Base-by-base conservation (phyloP, 345 rosid genomes). In the Anacardium occidentale region DNA sequence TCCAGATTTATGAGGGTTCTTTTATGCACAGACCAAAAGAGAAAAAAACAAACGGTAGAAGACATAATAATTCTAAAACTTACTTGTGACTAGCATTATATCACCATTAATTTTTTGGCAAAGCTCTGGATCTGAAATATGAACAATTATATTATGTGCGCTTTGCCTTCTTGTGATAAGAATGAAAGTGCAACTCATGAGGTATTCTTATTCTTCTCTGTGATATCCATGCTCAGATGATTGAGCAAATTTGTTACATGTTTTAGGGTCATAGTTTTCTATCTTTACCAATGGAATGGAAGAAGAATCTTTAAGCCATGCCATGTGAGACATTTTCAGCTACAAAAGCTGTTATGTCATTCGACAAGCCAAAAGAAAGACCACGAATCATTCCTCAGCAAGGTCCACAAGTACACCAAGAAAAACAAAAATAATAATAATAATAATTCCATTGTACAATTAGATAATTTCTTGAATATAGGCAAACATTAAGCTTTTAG, bases 321-420 rank as follows among this genome's bases (percentile, higher is more conserved):
- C 70, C 47, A 78, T 50, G 82, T 78, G 82, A 79, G 74, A 68
- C 76, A 57, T 47, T 64, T 57, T 34, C 37, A 40, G 65, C 64
- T 73, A 77, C 77, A 70, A 70, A 76, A 81, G 69, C 62, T 81
- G 81, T 74, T 66, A 29, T 62, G 75, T 75, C 82, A 54, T 13
- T 79, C 73, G 83, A 79, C 74, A 79, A 70, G 42, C 53, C 76
- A 68, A 72, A 62, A 64, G 62, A 80, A 76, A 60, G 57, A 26
- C 61, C 78, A 70, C 56, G 51, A 74, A 73, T 76, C 74, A 78
- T 76, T 68, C 60, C 61, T 68, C 65, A 47, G 17, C 25, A 22
- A 54, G 74, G 77, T 77, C 81, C 81, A 79, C 76, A 61, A 69
- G 58, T 60, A 71, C 32, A 68, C 24, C 13, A n/a, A 42, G 6